Evolutionary conservation across 257 asterid genomes (phyloP).

Genomic region (Nicotiana obtusifolia): DNA sequence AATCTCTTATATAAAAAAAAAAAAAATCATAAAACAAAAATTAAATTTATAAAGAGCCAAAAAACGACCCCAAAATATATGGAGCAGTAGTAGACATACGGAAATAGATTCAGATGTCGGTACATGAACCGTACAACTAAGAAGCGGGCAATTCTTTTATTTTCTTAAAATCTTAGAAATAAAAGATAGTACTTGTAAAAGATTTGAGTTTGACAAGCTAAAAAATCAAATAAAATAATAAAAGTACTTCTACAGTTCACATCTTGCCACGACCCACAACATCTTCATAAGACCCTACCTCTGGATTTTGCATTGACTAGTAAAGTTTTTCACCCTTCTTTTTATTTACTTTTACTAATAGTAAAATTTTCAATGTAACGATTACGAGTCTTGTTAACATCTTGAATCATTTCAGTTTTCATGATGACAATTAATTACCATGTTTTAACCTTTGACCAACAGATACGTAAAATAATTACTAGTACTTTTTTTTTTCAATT

Average conservation of each 20-base stretch:
- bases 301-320: constrained; percentile 13
- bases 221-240: neutral
- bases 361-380: neutral
- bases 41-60: no score
- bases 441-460: neutral
- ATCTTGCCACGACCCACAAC: neutral
- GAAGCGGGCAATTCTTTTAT: neutral
- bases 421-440: neutral
- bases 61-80: neutral
- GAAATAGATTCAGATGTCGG: neutral
- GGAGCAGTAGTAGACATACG: neutral
- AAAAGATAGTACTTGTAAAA: no score
- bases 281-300: constrained; percentile 6
- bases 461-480: neutral
- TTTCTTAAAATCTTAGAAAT: no score
- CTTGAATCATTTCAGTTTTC: neutral
- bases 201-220: no score
- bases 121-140: constrained; percentile 9
- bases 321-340: neutral
- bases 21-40: no score
- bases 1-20: no score
- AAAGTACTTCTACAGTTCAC: neutral
- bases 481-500: no score
- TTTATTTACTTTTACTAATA: constrained; percentile 1
- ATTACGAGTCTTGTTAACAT: neutral